phyloP scores from a whole-genome alignment of 768 basidiomycete species.

The Rhizopogon roseolus region DNA sequence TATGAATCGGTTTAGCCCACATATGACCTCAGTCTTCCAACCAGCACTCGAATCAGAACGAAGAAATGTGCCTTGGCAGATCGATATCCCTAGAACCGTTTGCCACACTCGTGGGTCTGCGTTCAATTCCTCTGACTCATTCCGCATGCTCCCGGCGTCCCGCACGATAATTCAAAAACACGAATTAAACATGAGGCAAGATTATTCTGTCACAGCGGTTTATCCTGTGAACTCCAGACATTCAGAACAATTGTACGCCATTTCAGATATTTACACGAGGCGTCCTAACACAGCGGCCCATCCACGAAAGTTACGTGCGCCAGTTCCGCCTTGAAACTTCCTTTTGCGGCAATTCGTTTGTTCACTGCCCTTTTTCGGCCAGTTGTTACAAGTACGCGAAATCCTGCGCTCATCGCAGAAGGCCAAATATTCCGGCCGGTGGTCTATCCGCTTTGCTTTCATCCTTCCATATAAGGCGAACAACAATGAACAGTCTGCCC shows the following conservation, averaged over 20 bases:
- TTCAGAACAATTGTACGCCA: constrained; percentile 5
- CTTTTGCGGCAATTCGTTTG: constrained; percentile 32
- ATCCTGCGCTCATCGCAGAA: constrained; percentile 27
- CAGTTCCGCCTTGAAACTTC: constrained; percentile 30
- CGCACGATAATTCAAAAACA: background rate
- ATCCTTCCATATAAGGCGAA: constrained; percentile 26
- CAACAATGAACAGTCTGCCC: constrained; percentile 25
- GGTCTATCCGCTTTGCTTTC: constrained; percentile 23
- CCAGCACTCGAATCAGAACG: constrained; percentile 3
- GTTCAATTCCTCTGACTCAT: background rate
- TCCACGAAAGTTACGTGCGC: constrained; percentile 26
- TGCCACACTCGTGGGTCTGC: constrained; percentile 19
- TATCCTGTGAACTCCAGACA: constrained; percentile 18
- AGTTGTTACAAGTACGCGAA: constrained; percentile 22
- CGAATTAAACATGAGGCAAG: constrained; percentile 11
- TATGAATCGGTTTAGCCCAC: constrained; percentile 3
- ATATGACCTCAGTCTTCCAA: constrained; percentile 9
- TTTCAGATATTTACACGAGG: constrained; percentile 20
- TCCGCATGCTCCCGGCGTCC: no score
- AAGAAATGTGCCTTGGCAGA: background rate
- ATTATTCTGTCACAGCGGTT: constrained; percentile 10
- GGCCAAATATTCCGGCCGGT: constrained; percentile 25
- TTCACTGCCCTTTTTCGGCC: constrained; percentile 28
- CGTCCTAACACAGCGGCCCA: constrained; percentile 12
- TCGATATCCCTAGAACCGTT: constrained; percentile 1